Evolutionary conservation across 371 early-diverging fungal genomes (phyloP), one percentile per base, ranked within the genome.

Genomic region (Sporodiniella umbellata): DNA sequence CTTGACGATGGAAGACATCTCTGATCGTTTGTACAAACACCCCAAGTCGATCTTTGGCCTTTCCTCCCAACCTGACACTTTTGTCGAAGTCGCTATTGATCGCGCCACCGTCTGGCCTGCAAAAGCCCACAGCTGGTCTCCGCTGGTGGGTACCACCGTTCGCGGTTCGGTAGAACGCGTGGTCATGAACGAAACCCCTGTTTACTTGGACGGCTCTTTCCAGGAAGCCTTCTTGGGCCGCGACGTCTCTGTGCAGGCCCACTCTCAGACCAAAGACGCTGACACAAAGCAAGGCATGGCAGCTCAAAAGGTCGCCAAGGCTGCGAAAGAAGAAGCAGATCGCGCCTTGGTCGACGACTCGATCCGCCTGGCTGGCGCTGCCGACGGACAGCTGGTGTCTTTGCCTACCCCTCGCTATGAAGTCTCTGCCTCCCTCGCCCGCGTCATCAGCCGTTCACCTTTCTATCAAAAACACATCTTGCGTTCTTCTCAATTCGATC

Each of bases 391-490:
- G 49, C 57, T 59, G 28, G 75, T 68, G 8, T 54, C 70, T 15
- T 52, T 68, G 15, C 62, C 66, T 26, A 39, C 67, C 3, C 67
- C 63, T 18, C 57, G 28, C 28, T 66, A 60, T 38, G 82, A 83
- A 17, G 56, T 88, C 15, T 81, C 88, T 21, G 85, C 85, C 30
- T 82, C 89, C 12, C 65, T 92, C 18, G 70, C 72, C 35, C 72
- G 72, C 35, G 68, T 87, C 33, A 77, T 90, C 35, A 72, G 81
- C 65, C 71, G 83, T 46, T 93, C 94, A 40, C 92, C 96, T 22
- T 98, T 95, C 86, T 92, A 86, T 65, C 87, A 86, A 58, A 87
- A 93, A 72, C 90, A 94, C 68, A 89, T 98, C 33, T 68, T 95
- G 40, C 83, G 88, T 38, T 93, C 93, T 26, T 82, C 85, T 61